These are phyloP conservation scores for Solanum gracilifrons DNA, from an alignment of 257 asterid genomes.

Conservation along the genomic window DNA sequence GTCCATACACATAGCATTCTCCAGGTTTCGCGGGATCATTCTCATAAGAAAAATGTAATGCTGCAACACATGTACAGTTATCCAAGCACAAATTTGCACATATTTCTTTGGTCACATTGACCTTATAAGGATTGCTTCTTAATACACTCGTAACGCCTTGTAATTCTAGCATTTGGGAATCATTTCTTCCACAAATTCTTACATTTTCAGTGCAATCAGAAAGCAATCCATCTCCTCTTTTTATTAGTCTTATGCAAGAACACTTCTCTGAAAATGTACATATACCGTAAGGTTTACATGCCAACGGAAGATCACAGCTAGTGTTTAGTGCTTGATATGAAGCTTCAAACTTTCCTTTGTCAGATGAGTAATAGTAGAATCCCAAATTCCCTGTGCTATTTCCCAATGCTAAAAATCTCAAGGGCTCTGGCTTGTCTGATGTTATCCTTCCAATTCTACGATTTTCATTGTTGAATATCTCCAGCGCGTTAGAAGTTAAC, in stretches of 20 bases:
- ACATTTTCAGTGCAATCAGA: constrained; percentile 19
- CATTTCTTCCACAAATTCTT: constrained; percentile 25
- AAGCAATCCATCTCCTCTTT: constrained; percentile 9
- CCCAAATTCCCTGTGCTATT: constrained; percentile 49
- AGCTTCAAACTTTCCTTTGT: constrained; percentile 31
- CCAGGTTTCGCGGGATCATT: neutral
- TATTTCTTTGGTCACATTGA: constrained; percentile 21
- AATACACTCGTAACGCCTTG: constrained; percentile 52
- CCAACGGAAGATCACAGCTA: constrained; percentile 69
- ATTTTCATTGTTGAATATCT: constrained; percentile 34
- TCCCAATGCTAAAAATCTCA: constrained; percentile 49
- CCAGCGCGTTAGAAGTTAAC: constrained; percentile 51
- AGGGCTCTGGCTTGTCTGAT: constrained; percentile 22
- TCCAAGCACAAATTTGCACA: constrained; percentile 50
- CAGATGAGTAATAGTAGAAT: constrained; percentile 49
- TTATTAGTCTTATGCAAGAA: constrained; percentile 39
- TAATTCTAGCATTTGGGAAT: constrained; percentile 54
- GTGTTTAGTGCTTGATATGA: constrained; percentile 47
- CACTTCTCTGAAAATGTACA: constrained; percentile 59
- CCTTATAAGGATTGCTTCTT: constrained; percentile 18
- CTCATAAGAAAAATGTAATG: constrained; percentile 16
- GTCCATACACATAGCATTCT: constrained; percentile 34
- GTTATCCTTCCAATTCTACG: constrained; percentile 30
- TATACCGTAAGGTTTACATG: constrained; percentile 53
- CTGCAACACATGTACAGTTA: constrained; percentile 60